Evolutionary conservation across 306 rosid genomes (phyloP).

Genomic region (Nissolia schottii): DNA sequence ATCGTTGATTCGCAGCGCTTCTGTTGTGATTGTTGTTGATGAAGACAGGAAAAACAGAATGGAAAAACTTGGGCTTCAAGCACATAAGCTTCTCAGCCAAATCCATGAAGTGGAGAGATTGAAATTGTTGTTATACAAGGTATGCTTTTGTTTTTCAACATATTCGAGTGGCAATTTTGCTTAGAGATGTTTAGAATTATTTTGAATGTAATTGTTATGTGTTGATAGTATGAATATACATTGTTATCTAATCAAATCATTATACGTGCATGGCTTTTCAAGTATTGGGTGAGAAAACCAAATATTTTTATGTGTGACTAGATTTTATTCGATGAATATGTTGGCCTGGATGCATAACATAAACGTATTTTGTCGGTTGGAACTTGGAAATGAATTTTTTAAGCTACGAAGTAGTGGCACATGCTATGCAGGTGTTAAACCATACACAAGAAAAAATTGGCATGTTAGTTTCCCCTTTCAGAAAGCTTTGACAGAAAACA

Average conservation of each 20-base stretch:
- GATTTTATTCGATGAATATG: too few species aligned
- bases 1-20: constrained; percentile 19
- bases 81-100: constrained; percentile 26
- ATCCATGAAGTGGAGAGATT: constrained; percentile 12
- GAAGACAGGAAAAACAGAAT: constrained; percentile 18
- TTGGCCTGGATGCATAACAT: not conserved
- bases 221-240: too few species aligned
- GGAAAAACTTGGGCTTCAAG: not conserved
- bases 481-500: not conserved
- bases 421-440: not conserved
- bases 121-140: constrained; percentile 39
- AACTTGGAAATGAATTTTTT: not conserved
- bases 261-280: too few species aligned
- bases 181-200: not conserved
- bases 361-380: not conserved
- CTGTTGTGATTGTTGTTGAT: constrained; percentile 33
- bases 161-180: not conserved
- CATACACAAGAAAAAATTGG: not conserved
- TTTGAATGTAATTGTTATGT: too few species aligned
- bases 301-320: too few species aligned
- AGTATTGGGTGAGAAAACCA: too few species aligned
- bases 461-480: not conserved
- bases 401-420: not conserved
- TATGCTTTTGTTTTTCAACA: constrained; percentile 24
- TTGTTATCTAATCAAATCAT: too few species aligned